Evolutionary conservation across 176 grass and related monocot genomes (phyloP), one percentile per base, ranked within the genome.

Genomic region (Carex kokanica): DNA sequence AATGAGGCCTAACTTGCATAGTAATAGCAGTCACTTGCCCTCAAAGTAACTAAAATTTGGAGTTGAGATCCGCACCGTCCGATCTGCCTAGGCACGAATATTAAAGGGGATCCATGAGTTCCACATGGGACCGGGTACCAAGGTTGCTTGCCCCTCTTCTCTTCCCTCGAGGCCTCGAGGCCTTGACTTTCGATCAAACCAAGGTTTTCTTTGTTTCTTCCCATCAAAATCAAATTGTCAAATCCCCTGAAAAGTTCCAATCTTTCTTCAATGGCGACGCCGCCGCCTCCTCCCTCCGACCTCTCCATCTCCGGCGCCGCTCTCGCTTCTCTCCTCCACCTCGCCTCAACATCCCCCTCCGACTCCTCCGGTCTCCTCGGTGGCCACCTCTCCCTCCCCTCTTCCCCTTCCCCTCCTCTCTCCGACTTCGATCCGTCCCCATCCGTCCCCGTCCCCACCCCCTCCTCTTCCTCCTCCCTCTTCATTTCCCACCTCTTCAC

Each of bases 271-370:
- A 56, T 56, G 43, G 74, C 74, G 49, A 54, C 23, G 27, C 12
- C 27, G 27, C 27, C 55, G 24, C 78, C 78, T 61, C 24, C 56
- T 55, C 7, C 40, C 24, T 65, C 23, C 1, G 63, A 45, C 8
- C 40, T 82, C 41, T 82, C 80, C 80, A 82, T 82, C 18, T 82
- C 80, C 43, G 80, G 80, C 13, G 15, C 47, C 8, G 63, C 80
- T 51, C 80, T 82, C 6, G 61, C 80, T 23, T 82, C 80, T 29
- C 80, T 82, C 13, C 80, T 82, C 20, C 80, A 82, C 60, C 80
- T 82, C 40, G 40, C 13, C 24, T 25, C 61, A 13, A 67, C 80
- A 61, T 82, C 80, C 1, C 13, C 41, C 47, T 82, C 60, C 80
- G 80, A 52, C 40, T 45, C 80, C 13, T 82, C 60, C 59, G 80